These are phyloP conservation scores for Babesia ovis DNA, from an alignment of 169 alveolate species.

Conservation along the genomic window DNA sequence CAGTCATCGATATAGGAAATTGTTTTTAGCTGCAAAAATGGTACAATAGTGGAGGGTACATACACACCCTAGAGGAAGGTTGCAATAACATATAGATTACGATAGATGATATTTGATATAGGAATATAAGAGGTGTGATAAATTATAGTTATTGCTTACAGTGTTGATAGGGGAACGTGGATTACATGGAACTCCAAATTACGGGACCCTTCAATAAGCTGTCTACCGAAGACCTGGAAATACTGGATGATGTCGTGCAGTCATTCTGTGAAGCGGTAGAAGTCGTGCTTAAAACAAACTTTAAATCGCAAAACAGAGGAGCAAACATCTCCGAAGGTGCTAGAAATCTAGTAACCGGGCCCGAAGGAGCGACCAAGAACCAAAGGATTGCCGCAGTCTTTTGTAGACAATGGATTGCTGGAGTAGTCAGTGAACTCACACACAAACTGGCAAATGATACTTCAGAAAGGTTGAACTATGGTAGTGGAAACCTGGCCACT, in stretches of 20 bases:
- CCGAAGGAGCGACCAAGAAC: constrained; percentile 46
- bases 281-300: constrained; percentile 50
- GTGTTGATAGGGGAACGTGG: background rate
- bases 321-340: constrained; percentile 5
- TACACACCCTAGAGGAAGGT: background rate
- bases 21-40: background rate
- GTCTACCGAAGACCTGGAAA: constrained; percentile 51
- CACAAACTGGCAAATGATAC: constrained; percentile 38
- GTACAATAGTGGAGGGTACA: background rate
- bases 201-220: constrained; percentile 39
- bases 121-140: too few relatives aligned
- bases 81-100: too few relatives aligned
- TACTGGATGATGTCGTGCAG: constrained; percentile 56
- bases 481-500: background rate
- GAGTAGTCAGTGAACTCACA: constrained; percentile 49
- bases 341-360: constrained; percentile 1
- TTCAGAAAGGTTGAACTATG: constrained; percentile 23
- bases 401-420: constrained; percentile 68
- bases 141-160: too few relatives aligned
- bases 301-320: constrained; percentile 34
- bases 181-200: constrained; percentile 41
- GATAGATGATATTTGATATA: too few relatives aligned
- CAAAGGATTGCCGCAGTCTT: constrained; percentile 63
- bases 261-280: constrained; percentile 66
- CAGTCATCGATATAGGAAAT: background rate